These are phyloP conservation scores for Neonothopanus nambi DNA, from an alignment of 1,284 basidiomycete species.

Conservation along the genomic window DNA sequence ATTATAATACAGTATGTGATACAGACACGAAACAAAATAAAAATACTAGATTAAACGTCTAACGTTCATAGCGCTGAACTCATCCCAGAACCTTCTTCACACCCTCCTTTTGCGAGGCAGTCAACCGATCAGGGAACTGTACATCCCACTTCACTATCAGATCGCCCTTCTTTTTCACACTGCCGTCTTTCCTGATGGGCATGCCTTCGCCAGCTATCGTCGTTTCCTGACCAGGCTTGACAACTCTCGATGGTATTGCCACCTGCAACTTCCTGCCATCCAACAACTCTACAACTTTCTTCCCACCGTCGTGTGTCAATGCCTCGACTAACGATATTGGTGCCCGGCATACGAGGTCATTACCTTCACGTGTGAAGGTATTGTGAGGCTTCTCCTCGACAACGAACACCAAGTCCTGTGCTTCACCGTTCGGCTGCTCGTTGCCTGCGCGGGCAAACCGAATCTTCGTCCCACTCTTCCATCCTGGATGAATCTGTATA, in stretches of 20 bases:
- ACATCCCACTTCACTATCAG: slow-evolving; percentile 84
- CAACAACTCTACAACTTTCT: slow-evolving; percentile 64
- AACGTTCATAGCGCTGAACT: slow-evolving; percentile 3
- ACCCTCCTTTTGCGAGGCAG: slow-evolving; percentile 76
- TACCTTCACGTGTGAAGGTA: slow-evolving; percentile 75
- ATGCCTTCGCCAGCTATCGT: slow-evolving; percentile 81
- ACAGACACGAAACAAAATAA: slow-evolving; percentile 4
- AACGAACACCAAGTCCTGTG: slow-evolving; percentile 87
- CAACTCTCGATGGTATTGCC: slow-evolving; percentile 63
- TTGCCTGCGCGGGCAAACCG: slow-evolving; percentile 88
- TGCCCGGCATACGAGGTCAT: slow-evolving; percentile 71
- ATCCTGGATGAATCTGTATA: slow-evolving; percentile 84
- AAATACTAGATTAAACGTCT: slow-evolving; percentile 6
- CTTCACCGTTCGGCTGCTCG: slow-evolving; percentile 72
- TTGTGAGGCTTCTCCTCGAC: slow-evolving; percentile 90
- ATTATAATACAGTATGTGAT: slow-evolving; percentile 5
- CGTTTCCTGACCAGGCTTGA: slow-evolving; percentile 81
- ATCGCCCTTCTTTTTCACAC: slow-evolving; percentile 76
- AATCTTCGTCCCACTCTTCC: slow-evolving; percentile 90
- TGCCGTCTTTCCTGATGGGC: slow-evolving; percentile 85
- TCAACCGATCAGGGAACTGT: slow-evolving; percentile 78
- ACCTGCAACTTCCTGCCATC: slow-evolving; percentile 81
- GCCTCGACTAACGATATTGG: slow-evolving; percentile 84
- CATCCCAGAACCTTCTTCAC: slow-evolving; percentile 68
- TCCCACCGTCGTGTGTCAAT: slow-evolving; percentile 48